Base-by-base conservation (phyloP, 352 stramenopile species). In the Phytophthora cactorum region DNA sequence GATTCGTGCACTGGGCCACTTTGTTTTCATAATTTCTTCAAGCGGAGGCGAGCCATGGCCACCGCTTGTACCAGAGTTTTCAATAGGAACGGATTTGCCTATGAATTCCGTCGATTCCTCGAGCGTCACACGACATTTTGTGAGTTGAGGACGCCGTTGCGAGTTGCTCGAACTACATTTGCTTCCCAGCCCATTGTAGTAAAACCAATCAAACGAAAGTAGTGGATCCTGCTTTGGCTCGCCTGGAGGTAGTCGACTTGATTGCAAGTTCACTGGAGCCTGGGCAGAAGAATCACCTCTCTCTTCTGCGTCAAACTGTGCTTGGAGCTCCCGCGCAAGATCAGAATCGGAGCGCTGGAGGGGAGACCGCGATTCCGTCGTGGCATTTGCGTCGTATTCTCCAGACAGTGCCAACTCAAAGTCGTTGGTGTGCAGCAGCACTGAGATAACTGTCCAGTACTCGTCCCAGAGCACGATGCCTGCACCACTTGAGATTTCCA, bases 381-480 rank as follows among this genome's bases (percentile, higher is more conserved):
- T 41, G 14, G 27, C 27, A 32, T 59, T 60, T 2, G 57, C 38
- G 7, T 70, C 49, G 52, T 87, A 88, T 17, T 79, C 64, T 6
- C 82, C 86, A 12, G 74, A 84, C 22, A 94, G 45, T 15, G 86
- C 84, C 14, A 90, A 63, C 41, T 94, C 80, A 9, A 94, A 64
- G 59, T 94, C 79, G 12, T 70, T 76, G 2, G 86, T 92, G 41
- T 92, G 74, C n/a, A 96, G 50, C 27, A 96, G 52, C 41, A 94
- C 79, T 29, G 84, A 96, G 3, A 92, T 72, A 14, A 84, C 77
- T 51, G 92, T 96, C 93, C 93, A 98, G 62, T 96, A 97, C 58
- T 97, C 90, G 52, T 97, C 90, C 93, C 92, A 98, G 9, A 98
- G 68, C 56, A 98, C 84, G 57, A 98, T 97, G 2, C 91, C 92